Conservation (phyloP, 257 asterid species). For the Solanum arcanum region DNA sequence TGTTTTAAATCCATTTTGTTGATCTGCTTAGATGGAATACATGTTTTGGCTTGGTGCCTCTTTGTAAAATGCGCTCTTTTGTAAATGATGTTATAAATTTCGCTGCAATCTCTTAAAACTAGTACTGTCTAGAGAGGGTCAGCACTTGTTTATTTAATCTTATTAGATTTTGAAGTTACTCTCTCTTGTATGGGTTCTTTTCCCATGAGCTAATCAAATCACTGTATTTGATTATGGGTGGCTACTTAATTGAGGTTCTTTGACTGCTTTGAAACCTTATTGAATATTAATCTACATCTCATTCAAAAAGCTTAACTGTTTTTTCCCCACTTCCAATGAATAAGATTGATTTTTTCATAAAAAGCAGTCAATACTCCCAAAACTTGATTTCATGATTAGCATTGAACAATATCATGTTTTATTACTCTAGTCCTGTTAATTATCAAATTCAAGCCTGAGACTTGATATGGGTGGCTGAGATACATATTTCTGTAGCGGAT, state of each 20-base stretch:
- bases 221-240: neutral
- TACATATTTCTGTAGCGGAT: neutral
- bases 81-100: neutral
- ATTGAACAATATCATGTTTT: neutral
- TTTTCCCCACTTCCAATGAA: neutral
- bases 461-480: neutral
- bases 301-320: neutral
- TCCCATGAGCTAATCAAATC: neutral
- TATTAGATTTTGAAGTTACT: neutral
- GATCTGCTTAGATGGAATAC: neutral
- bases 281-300: neutral
- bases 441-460: neutral
- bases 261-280: neutral
- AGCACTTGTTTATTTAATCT: neutral
- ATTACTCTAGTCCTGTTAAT: neutral
- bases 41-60: neutral
- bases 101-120: neutral
- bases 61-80: neutral
- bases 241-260: neutral
- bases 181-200: neutral
- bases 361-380: neutral
- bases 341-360: neutral
- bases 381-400: neutral
- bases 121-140: neutral
- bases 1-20: neutral